Conservation (phyloP, 768 basidiomycete genomes). For the Daedalea quercina region DNA sequence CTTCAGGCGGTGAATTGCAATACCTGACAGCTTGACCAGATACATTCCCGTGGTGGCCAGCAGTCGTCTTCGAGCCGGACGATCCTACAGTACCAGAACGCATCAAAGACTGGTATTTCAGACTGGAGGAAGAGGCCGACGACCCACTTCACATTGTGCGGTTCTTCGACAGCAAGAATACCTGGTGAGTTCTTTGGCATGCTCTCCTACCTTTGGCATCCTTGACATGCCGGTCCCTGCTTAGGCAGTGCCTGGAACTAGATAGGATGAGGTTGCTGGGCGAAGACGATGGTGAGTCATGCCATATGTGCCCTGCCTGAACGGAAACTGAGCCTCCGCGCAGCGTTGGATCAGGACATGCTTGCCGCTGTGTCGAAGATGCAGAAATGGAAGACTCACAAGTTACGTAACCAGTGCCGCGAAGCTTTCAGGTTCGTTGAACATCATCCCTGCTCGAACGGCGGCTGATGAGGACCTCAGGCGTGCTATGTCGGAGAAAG, state of each 20-base stretch:
- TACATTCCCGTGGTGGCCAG: conserved; percentile 86
- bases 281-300: conserved; percentile 57
- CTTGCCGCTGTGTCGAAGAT: conserved; percentile 41
- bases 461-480: neutral
- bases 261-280: conserved; percentile 60
- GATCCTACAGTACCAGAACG: conserved; percentile 46
- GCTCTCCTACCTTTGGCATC: neutral
- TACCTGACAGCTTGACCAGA: conserved; percentile 29
- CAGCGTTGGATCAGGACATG: conserved; percentile 63
- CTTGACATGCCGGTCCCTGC: neutral
- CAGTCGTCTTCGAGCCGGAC: conserved; percentile 62
- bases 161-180: conserved; percentile 65
- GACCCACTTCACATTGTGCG: conserved; percentile 57
- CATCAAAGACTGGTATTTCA: conserved; percentile 11
- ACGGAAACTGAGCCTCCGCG: neutral
- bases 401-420: conserved; percentile 47
- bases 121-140: conserved; percentile 18
- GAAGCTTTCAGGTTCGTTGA: conserved; percentile 55
- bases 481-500: conserved; percentile 2
- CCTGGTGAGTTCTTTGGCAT: conserved; percentile 42
- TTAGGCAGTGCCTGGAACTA: conserved; percentile 57
- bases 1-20: too few relatives aligned
- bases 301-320: neutral
- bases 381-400: conserved; percentile 55
- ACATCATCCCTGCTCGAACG: neutral